Conservation (phyloP, 2,329 filamentous ascomycete genomes). For the Stemphylium beticola region DNA sequence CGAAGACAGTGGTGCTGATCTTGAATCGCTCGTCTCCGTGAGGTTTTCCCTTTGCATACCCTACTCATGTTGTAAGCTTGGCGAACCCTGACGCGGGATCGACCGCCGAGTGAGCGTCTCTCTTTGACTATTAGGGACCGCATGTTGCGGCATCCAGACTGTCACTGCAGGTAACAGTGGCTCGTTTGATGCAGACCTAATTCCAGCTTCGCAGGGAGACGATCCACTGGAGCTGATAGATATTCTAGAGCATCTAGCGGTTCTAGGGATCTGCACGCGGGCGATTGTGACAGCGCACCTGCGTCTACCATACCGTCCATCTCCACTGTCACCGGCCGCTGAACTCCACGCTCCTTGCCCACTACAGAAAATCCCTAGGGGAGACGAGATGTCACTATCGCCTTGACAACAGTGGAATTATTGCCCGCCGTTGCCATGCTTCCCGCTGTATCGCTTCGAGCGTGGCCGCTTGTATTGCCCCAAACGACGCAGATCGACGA, state of each 20-base stretch:
- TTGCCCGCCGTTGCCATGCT: not conserved
- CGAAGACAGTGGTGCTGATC: constrained; percentile 2
- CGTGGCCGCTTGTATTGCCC: not conserved
- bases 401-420: not conserved
- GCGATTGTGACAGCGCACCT: constrained; percentile 10
- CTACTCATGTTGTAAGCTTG: not conserved
- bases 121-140: not conserved
- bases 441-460: not conserved
- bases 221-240: not conserved
- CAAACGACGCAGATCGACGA: not conserved
- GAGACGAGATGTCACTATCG: not conserved
- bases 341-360: not conserved
- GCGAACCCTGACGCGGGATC: not conserved
- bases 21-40: not conserved
- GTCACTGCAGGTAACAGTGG: not conserved
- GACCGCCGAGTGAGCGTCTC: not conserved
- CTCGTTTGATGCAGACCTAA: not conserved
- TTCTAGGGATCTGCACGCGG: not conserved
- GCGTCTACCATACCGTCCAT: constrained; percentile 3
- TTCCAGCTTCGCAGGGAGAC: not conserved
- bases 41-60: not conserved
- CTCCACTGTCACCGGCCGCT: constrained; percentile 8
- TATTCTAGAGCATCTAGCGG: not conserved
- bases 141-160: not conserved
- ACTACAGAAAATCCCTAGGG: not conserved